Percentiles rank a stretch among this genome's conserved stretches.
Evolutionary conservation across 2,329 filamentous ascomycete genomes (phyloP).

Genomic region (Aspergillus novoparasiticus): DNA sequence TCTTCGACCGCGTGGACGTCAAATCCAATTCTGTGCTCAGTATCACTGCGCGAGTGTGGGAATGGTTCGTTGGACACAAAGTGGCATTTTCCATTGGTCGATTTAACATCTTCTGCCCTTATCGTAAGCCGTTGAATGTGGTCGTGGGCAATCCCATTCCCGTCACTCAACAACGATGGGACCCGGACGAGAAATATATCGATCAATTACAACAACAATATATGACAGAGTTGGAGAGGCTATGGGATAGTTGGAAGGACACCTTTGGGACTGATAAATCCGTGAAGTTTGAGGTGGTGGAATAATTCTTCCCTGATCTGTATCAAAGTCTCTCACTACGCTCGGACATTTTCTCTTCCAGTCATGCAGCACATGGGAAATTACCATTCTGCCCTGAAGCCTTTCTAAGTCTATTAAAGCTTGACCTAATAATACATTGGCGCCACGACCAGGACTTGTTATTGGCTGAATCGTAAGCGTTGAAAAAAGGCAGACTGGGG

Average conservation of each 20-base stretch:
- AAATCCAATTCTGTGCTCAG: slow-evolving; percentile 66
- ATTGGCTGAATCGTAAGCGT: neutral
- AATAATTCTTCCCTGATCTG: slow-evolving; percentile 5
- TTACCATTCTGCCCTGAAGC: neutral
- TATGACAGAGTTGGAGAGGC: slow-evolving; percentile 51
- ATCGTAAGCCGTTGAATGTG: slow-evolving; percentile 77
- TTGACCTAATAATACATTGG: neutral
- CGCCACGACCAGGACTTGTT: neutral
- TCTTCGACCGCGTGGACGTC: slow-evolving; percentile 79
- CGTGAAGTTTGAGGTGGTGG: slow-evolving; percentile 31
- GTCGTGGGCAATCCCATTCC: slow-evolving; percentile 76
- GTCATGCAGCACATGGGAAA: no score
- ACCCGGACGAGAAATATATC: slow-evolving; percentile 69
- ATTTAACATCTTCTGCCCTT: slow-evolving; percentile 78
- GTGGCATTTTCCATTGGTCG: slow-evolving; percentile 83
- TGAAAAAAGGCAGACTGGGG: neutral
- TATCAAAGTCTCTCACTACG: neutral
- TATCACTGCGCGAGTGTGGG: slow-evolving; percentile 55
- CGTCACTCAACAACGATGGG: slow-evolving; percentile 56
- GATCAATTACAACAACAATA: slow-evolving; percentile 74
- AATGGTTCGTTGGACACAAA: slow-evolving; percentile 73
- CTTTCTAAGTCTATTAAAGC: neutral
- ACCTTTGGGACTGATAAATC: slow-evolving; percentile 27
- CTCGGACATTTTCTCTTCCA: no score
- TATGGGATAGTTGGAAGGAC: slow-evolving; percentile 36